These are phyloP conservation scores for Boletus insuetus DNA, from an alignment of 768 basidiomycete species.

Conservation along the genomic window DNA sequence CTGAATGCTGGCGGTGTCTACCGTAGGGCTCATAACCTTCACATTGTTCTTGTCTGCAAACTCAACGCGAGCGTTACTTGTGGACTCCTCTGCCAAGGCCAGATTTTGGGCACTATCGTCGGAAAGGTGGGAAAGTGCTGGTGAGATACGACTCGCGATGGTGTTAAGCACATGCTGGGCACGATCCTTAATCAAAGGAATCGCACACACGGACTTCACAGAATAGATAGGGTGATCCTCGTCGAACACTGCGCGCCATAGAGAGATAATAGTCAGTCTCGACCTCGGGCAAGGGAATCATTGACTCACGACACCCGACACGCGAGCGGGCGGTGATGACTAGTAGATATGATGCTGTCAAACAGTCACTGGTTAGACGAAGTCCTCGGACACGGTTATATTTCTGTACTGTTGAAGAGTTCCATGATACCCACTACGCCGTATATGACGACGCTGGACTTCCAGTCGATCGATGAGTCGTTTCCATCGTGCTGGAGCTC, in stretches of 20 bases:
- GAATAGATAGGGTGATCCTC: constrained; percentile 58
- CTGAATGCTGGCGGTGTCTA: constrained; percentile 2
- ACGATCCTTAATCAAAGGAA: constrained; percentile 67
- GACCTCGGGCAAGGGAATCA: not conserved
- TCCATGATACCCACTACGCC: constrained; percentile 76
- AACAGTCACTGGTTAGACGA: constrained; percentile 12
- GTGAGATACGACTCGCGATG: constrained; percentile 50
- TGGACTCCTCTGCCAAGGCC: constrained; percentile 6
- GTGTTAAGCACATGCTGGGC: constrained; percentile 53
- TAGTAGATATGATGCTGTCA: constrained; percentile 69
- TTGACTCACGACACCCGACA: constrained; percentile 61
- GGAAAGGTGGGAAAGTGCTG: constrained; percentile 40
- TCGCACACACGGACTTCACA: constrained; percentile 65
- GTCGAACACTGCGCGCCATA: constrained; percentile 57
- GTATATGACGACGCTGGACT: constrained; percentile 57
- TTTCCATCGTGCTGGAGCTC: constrained; percentile 40
- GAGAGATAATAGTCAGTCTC: constrained; percentile 1
- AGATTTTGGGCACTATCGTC: constrained; percentile 23
- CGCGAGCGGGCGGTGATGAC: constrained; percentile 64
- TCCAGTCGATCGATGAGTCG: constrained; percentile 49
- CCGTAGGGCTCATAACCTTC: constrained; percentile 41
- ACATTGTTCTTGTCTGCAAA: constrained; percentile 50
- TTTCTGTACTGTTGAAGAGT: constrained; percentile 59
- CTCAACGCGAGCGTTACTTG: constrained; percentile 43
- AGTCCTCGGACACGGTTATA: not conserved